These are phyloP conservation scores for Pleurotus tuber-regium DNA, from an alignment of 768 basidiomycete genomes.

Conservation along the genomic window DNA sequence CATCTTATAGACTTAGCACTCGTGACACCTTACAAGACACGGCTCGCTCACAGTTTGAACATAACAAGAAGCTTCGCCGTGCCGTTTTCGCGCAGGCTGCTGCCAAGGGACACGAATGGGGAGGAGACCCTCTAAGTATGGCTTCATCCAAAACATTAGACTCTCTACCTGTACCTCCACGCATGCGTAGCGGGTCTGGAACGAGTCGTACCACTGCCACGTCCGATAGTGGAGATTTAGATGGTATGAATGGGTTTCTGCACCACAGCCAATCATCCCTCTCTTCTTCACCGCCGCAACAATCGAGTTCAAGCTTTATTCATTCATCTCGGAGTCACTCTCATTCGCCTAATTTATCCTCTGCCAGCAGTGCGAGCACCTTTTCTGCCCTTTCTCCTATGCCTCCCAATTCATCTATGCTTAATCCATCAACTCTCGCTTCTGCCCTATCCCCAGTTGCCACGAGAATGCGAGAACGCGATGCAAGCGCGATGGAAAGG, in stretches of 20 bases:
- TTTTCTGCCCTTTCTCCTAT: constrained; percentile 24
- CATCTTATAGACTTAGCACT: constrained; percentile 60
- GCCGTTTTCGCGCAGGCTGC: constrained; percentile 73
- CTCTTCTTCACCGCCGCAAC: constrained; percentile 63
- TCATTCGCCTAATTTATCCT: constrained; percentile 28
- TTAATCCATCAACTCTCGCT: constrained; percentile 30
- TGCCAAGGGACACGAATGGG: constrained; percentile 63
- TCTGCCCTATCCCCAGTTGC: constrained; percentile 74
- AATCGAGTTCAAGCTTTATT: constrained; percentile 42
- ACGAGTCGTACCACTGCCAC: constrained; percentile 76
- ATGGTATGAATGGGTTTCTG: constrained; percentile 39
- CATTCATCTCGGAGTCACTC: constrained; percentile 22
- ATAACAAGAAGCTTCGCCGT: constrained; percentile 73
- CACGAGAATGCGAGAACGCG: constrained; percentile 76
- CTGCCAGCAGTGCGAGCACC: constrained; percentile 28
- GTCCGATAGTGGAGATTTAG: constrained; percentile 69
- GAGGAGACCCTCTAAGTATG: constrained; percentile 39
- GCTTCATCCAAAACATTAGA: too few relatives aligned
- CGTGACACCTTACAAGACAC: constrained; percentile 78
- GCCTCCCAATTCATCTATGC: constrained; percentile 33
- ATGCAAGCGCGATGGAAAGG: constrained; percentile 87
- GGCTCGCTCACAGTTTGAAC: constrained; percentile 74
- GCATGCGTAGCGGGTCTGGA: constrained; percentile 79
- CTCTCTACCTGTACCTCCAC: constrained; percentile 37
- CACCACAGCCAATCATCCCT: constrained; percentile 52